Conservation (phyloP, 1,284 basidiomycete species). For the Hymenochaete sp. region DNA sequence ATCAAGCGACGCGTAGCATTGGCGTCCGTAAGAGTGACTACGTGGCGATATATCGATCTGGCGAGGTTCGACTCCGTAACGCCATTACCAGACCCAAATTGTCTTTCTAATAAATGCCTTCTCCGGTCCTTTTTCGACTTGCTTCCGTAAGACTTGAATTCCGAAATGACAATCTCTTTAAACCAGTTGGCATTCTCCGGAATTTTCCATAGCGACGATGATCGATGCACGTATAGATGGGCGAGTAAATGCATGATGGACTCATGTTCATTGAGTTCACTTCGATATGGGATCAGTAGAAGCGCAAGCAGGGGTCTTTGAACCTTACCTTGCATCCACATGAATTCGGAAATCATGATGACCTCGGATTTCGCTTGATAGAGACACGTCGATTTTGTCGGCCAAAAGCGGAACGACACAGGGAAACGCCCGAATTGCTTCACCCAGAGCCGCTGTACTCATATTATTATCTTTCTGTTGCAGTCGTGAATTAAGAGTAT, state of each 20-base stretch:
- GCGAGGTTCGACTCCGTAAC: slow-evolving; percentile 27
- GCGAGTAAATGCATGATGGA: slow-evolving; percentile 62
- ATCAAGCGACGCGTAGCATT: slow-evolving; percentile 51
- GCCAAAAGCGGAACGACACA: slow-evolving; percentile 72
- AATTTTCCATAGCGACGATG: slow-evolving; percentile 74
- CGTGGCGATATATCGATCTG: slow-evolving; percentile 62
- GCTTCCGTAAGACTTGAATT: slow-evolving; percentile 28
- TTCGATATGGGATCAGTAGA: slow-evolving; percentile 12
- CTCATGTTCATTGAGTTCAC: slow-evolving; percentile 24
- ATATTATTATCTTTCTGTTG: slow-evolving; percentile 48
- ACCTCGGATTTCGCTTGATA: slow-evolving; percentile 50
- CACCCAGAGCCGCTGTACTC: slow-evolving; percentile 57
- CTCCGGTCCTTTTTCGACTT: slow-evolving; percentile 27
- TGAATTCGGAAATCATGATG: slow-evolving; percentile 62
- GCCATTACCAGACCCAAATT: slow-evolving; percentile 30
- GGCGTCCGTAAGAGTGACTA: slow-evolving; percentile 55
- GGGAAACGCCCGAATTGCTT: slow-evolving; percentile 73
- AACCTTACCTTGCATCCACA: slow-evolving; percentile 50
- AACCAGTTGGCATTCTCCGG: slow-evolving; percentile 64
- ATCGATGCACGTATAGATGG: slow-evolving; percentile 77
- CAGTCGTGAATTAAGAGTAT: slow-evolving; percentile 2
- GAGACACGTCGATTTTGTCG: slow-evolving; percentile 68
- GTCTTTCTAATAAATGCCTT: slow-evolving; percentile 33
- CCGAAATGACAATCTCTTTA: slow-evolving; percentile 38
- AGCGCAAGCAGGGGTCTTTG: slow-evolving; percentile 5